Base-by-base conservation (phyloP, 106 monocot species). In the Phalaenopsis equestris region DNA sequence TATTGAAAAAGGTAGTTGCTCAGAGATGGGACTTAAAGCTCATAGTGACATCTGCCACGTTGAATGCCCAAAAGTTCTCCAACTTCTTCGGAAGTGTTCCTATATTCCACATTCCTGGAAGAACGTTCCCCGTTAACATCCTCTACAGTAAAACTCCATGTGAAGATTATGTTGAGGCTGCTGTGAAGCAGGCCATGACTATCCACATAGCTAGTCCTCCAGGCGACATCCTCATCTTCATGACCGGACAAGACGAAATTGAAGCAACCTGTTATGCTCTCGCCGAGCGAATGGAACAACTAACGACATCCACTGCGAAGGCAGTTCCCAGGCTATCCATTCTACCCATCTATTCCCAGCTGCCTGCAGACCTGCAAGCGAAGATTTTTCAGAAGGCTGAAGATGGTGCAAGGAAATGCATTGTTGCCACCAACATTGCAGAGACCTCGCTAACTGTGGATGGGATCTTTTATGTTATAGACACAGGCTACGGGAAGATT, bases 241-340 rank as follows among this genome's bases (percentile, higher is more conserved):
- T 98, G 98, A 98, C 98, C 0, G 94, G 98, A 17, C 98, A 98
- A 70, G 98, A 98, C 81, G 98, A 98, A 86, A 98, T 98, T 37
- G 94, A 98, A 83, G 94, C 94, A 55, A 86, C 92, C 14, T 98
- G 98, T 81, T 98, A 94, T 84, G 94, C 92, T 42, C 92, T 94
- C 49, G 89, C 98, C 46, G 98, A 98, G 76, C 81, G 92, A 68
- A 91, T 98, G 90, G 90, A 94, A 56, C 92, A 98, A 73, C 90
- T 98, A 19, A 84, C 81, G 7, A 79, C 98, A 30, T 92, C 94
- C 23, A 83, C 98, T 12, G 84, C 61, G 36, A 92, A 91, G 79
- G 82, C 84, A 47, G 92, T 94, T 30, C 87, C 98, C 10, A 90
- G 91, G 81, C 94, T 98, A 46, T 89, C 88, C 36, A 98, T 94